Evolutionary conservation across 2,329 filamentous ascomycete species (phyloP).

Genomic region (Penicillium sp.): DNA sequence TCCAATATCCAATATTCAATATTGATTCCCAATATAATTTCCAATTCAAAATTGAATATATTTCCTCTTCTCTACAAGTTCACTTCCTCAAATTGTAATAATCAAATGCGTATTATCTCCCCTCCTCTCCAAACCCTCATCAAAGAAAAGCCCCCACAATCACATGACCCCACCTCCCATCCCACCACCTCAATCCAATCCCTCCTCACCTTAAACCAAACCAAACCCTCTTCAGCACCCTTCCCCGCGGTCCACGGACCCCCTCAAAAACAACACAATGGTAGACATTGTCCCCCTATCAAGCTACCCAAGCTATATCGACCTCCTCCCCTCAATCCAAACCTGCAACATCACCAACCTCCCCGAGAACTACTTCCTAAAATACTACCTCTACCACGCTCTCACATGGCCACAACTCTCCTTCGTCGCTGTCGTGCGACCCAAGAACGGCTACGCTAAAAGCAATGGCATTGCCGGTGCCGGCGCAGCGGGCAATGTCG

Average conservation of each 20-base stretch:
- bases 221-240: background rate
- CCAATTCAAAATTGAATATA: too few species aligned
- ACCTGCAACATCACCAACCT: conserved; percentile 98
- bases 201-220: background rate
- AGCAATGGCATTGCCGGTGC: conserved; percentile 45
- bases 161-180: conserved; percentile 6
- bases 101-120: background rate
- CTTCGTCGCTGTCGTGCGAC: conserved; percentile 92
- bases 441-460: conserved; percentile 69
- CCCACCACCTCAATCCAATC: background rate
- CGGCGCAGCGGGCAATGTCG: conserved; percentile 20
- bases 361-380: conserved; percentile 99
- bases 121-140: background rate
- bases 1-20: too few species aligned
- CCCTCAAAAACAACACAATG: conserved; percentile 33
- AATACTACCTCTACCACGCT: conserved; percentile 99
- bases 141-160: background rate
- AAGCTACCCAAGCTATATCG: conserved; percentile 64
- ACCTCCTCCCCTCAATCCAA: conserved; percentile 82
- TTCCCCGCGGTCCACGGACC: background rate
- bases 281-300: conserved; percentile 50
- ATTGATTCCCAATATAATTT: too few species aligned
- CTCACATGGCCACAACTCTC: conserved; percentile 96
- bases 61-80: background rate
- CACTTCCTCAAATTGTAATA: background rate